phyloP scores from a whole-genome alignment of 805 yeast genomes.

The Yarrowia divulgata region DNA sequence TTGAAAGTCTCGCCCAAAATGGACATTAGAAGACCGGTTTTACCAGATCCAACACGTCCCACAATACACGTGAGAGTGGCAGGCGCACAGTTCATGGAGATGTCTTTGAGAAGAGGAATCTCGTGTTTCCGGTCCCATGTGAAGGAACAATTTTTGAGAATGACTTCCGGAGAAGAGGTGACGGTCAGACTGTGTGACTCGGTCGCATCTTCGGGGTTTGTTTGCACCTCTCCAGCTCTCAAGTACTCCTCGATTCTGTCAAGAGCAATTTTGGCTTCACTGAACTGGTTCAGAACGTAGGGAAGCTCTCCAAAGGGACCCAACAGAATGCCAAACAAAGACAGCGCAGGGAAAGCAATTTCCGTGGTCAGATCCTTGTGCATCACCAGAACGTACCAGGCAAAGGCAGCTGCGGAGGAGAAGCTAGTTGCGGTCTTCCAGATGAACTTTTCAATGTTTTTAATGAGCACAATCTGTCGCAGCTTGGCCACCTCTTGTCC shows the following conservation, averaged over 20 bases:
- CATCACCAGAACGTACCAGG: conserved; percentile 70
- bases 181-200: neutral
- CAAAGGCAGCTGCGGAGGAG: conserved; percentile 90
- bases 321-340: conserved; percentile 69
- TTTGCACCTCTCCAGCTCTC: conserved; percentile 54
- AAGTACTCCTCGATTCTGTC: conserved; percentile 84
- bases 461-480: conserved; percentile 71
- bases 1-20: conserved; percentile 74
- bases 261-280: conserved; percentile 87
- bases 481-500: conserved; percentile 82
- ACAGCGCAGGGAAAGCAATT: conserved; percentile 73
- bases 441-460: conserved; percentile 74
- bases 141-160: conserved; percentile 43
- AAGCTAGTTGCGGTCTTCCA: conserved; percentile 89
- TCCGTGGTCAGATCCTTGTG: conserved; percentile 82
- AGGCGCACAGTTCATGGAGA: conserved; percentile 61
- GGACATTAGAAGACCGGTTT: conserved; percentile 73
- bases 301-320: conserved; percentile 69
- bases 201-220: conserved; percentile 44
- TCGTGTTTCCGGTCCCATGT: conserved; percentile 55
- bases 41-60: conserved; percentile 85
- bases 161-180: conserved; percentile 46
- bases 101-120: conserved; percentile 55
- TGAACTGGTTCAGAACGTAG: conserved; percentile 78
- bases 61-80: conserved; percentile 79